These are phyloP conservation scores for Lasiosphaeris hirsuta DNA, from an alignment of 495 filamentous ascomycete genomes.

Conservation along the genomic window DNA sequence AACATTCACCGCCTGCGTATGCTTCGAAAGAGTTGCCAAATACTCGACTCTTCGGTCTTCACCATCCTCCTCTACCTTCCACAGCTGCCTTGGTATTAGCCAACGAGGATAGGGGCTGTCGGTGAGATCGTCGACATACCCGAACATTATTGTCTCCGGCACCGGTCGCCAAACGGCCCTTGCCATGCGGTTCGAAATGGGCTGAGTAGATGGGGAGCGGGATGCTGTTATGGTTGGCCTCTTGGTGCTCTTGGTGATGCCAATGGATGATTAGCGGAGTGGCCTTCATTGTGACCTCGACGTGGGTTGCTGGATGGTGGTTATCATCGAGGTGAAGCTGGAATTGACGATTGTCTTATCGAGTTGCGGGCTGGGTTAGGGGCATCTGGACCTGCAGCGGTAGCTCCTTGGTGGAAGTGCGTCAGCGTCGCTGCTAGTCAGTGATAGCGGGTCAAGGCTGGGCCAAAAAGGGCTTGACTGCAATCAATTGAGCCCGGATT, in stretches of 20 bases:
- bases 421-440: background rate
- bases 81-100: conserved; percentile 56
- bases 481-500: background rate
- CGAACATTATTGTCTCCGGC: conserved; percentile 97
- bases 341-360: background rate
- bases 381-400: no score
- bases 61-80: conserved; percentile 83
- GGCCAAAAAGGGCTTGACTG: background rate
- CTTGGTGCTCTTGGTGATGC: conserved; percentile 75
- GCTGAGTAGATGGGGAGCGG: conserved; percentile 84
- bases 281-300: conserved; percentile 70
- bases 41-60: conserved; percentile 87
- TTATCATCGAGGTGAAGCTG: conserved; percentile 11
- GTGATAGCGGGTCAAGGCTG: background rate
- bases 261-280: conserved; percentile 89
- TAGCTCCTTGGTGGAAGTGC: background rate
- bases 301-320: conserved; percentile 6
- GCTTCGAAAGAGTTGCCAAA: conserved; percentile 83
- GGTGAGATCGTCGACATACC: conserved; percentile 50
- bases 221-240: conserved; percentile 40
- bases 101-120: background rate
- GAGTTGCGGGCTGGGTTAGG: no score
- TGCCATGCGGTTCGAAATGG: conserved; percentile 92
- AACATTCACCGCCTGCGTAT: conserved; percentile 97
- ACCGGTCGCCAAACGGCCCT: conserved; percentile 86